A percentile compares a stretch with the other conserved stretches of the same genome.
phyloP scores from a whole-genome alignment of 345 rosid species.

The Raphanus raphanistrum region DNA sequence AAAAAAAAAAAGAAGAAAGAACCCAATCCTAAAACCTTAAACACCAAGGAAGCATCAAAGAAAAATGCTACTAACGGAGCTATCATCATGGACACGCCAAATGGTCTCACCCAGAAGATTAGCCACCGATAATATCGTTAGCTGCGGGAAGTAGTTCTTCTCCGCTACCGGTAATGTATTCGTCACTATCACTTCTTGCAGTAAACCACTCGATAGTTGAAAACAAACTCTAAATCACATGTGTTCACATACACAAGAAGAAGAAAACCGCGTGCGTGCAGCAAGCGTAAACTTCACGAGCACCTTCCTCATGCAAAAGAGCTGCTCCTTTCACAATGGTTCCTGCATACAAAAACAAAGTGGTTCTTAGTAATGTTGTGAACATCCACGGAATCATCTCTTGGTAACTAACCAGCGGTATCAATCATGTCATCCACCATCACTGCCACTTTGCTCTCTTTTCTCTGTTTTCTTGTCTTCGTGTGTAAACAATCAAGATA shows the following conservation, averaged over 20 bases:
- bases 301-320: conserved; percentile 93
- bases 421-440: no score
- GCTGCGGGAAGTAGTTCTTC: conserved; percentile 76
- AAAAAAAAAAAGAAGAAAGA: conserved; percentile 27
- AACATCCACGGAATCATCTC: no score
- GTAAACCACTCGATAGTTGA: conserved; percentile 64
- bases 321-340: conserved; percentile 95
- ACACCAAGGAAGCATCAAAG: conserved; percentile 36
- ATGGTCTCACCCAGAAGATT: conserved; percentile 82
- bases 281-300: conserved; percentile 97
- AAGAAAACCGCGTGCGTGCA: conserved; percentile 94
- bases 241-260: background rate
- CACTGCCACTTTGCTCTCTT: background rate
- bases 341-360: conserved; percentile 48
- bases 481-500: conserved; percentile 28
- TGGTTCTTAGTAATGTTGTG: no score
- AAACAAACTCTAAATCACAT: no score
- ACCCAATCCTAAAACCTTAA: conserved; percentile 14
- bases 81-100: conserved; percentile 88
- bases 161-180: conserved; percentile 70
- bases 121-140: conserved; percentile 74
- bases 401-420: no score
- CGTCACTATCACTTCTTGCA: conserved; percentile 80
- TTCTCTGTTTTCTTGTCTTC: background rate
- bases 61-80: conserved; percentile 73